Evolutionary conservation across 2,329 filamentous ascomycete species (phyloP).

Genomic region (Paraphoma chrysanthemicola): DNA sequence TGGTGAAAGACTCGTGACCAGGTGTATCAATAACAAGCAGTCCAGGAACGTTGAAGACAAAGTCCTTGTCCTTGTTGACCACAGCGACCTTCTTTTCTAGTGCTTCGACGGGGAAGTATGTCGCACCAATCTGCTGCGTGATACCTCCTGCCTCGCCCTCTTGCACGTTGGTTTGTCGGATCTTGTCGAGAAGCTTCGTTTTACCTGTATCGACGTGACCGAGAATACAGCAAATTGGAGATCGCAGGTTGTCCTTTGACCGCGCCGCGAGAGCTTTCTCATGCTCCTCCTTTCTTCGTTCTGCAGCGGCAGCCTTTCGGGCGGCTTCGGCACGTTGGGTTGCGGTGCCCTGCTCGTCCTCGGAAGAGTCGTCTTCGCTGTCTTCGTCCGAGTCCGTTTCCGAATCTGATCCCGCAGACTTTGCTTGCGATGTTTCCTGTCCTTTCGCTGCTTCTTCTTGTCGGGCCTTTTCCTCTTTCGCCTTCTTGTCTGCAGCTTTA

Average conservation of each 20-base stretch:
- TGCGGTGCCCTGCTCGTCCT: conserved; percentile 79
- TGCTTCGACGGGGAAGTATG: conserved; percentile 96
- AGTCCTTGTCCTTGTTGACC: conserved; percentile 86
- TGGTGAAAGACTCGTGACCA: conserved; percentile 99
- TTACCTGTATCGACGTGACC: conserved; percentile 99
- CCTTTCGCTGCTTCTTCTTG: conserved; percentile 18
- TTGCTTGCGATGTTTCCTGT: conserved; percentile 32
- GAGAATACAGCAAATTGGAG: conserved; percentile 99
- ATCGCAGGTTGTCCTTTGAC: conserved; percentile 93
- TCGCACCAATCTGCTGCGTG: conserved; percentile 98
- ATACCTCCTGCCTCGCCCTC: conserved; percentile 99
- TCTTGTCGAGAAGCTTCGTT: conserved; percentile 98
- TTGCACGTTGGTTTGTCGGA: conserved; percentile 97
- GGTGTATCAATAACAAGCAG: conserved; percentile 97
- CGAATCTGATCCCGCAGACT: conserved; percentile 26
- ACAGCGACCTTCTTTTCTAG: conserved; percentile 91
- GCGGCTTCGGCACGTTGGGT: conserved; percentile 74
- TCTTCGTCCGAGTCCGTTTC: conserved; percentile 50
- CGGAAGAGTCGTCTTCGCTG: conserved; percentile 66
- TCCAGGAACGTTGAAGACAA: conserved; percentile 98
- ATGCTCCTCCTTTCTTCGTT: conserved; percentile 86
- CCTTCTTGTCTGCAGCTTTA: conserved; percentile 40
- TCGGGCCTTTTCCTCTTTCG: conserved; percentile 26
- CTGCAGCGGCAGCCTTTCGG: conserved; percentile 86
- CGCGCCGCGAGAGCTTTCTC: conserved; percentile 90